Percentiles rank a stretch among this genome's conserved stretches.
Evolutionary conservation across 148 eudicot genomes (phyloP).

Genomic region (Chenopodium quinoa): DNA sequence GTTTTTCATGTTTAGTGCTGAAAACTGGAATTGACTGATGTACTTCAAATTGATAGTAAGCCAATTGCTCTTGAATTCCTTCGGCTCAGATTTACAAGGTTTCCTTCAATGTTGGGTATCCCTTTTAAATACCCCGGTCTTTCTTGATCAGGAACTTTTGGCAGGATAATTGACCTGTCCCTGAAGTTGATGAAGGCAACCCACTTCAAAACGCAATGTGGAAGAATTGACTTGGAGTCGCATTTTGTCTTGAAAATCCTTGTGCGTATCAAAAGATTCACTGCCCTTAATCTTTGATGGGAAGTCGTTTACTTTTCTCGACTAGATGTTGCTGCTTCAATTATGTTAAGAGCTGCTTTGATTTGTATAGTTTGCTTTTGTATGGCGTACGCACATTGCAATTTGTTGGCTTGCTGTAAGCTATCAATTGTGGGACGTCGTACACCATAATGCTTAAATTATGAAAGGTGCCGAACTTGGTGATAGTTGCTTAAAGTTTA

Average conservation of each 20-base stretch:
- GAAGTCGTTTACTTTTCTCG: neutral
- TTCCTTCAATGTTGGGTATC: slow-evolving; percentile 6
- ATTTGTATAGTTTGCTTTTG: slow-evolving; percentile 3
- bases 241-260: neutral
- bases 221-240: neutral
- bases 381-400: neutral
- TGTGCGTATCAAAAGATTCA: neutral
- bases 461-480: neutral
- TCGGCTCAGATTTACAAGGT: slow-evolving; percentile 22
- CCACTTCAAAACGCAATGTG: neutral
- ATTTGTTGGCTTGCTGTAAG: neutral
- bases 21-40: slow-evolving; percentile 27
- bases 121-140: neutral
- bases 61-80: slow-evolving; percentile 24
- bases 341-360: neutral
- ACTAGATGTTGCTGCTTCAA: neutral
- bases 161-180: neutral
- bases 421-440: neutral
- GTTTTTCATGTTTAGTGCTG: slow-evolving; percentile 27
- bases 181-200: neutral
- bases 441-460: neutral
- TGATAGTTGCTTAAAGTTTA: neutral
- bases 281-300: neutral
- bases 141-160: neutral
- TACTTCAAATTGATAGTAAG: slow-evolving; percentile 20